Evolutionary conservation across 2,329 filamentous ascomycete genomes (phyloP), one percentile per base, ranked within the genome.

Genomic region (Elsinoe fawcettii): DNA sequence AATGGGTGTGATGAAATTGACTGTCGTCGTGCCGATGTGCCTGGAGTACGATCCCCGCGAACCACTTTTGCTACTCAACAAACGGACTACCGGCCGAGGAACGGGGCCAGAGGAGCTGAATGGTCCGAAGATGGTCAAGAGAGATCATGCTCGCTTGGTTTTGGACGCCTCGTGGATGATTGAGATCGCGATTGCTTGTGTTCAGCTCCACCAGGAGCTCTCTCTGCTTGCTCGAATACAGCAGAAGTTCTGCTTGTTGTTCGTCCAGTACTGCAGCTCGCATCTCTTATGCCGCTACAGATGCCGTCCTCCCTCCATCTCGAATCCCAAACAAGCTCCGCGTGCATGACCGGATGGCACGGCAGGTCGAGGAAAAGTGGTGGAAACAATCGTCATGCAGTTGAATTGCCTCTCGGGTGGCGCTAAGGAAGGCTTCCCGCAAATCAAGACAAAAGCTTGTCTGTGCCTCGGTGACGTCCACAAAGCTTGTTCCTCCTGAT

Each of bases 361-460:
- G 49, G 49, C 49, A 53, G 49, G n/a, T 32, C 12, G 46, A 18
- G 6, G 25, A 32, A 32, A 51, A 46, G 27, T 6, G 6, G 25
- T 18, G 14, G 46, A 25, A 37, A 22, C 16, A 53, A 22, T 53
- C 49, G 49, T 36, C 49, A 37, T 37, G 16, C 8, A 18, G 30
- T 53, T 5, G 25, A 53, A 30, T 36, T 39, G 16, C 25, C 25
- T 51, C 46, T 51, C 46, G 30, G 46, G 46, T 51, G 25, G 30
- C 46, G 46, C 22, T 23, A 23, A 25, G 12, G 20, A 9, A 18
- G 22, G 44, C 44, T 18, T 25, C 44, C 44, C 44, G 44, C 14
- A 25, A 37, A 23, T 34, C 49, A 53, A 39, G 49, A 53, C n/a
- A 39, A 30, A 53, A n/a, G 46, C 46, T 51, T 51, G 46, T 51